phyloP scores from a whole-genome alignment of 257 asterid species.

The Leonotis leonurus region DNA sequence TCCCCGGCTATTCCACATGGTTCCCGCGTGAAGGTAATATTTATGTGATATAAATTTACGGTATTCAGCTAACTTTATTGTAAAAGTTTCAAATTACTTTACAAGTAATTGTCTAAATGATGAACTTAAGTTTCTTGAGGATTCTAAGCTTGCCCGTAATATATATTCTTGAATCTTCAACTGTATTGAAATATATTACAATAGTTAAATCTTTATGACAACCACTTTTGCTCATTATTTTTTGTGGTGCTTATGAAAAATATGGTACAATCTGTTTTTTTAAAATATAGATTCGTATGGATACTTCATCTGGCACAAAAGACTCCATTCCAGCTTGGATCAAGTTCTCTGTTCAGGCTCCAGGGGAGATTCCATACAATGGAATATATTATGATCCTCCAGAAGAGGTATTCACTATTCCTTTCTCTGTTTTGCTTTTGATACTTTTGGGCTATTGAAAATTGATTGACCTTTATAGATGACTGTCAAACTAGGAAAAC shows the following conservation, averaged over 20 bases:
- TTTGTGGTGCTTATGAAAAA: conserved; percentile 2
- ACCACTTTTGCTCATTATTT: not conserved
- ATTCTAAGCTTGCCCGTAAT: not conserved
- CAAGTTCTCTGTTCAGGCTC: conserved; percentile 88
- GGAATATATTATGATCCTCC: conserved; percentile 98
- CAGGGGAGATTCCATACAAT: conserved; percentile 89
- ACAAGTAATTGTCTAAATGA: not conserved
- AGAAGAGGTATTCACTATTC: conserved; percentile 56
- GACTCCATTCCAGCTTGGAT: conserved; percentile 99
- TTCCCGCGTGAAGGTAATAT: conserved; percentile 81
- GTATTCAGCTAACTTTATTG: not conserved
- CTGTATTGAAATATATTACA: not conserved
- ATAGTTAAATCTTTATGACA: conserved; percentile 1
- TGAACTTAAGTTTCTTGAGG: conserved; percentile 5
- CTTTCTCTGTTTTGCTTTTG: not conserved
- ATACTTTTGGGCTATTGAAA: conserved; percentile 2
- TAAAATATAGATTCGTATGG: conserved; percentile 85
- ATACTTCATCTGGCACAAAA: conserved; percentile 87
- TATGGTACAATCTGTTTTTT: conserved; percentile 11
- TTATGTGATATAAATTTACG: not conserved
- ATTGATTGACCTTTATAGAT: conserved; percentile 3
- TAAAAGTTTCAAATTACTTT: not conserved
- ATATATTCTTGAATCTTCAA: not conserved
- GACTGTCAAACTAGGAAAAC: conserved; percentile 9
- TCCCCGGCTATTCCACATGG: conserved; percentile 96